Evolutionary conservation across 2,329 filamentous ascomycete species (phyloP), one percentile per base, ranked within the genome.

Genomic region (Pseudocercospora musae): DNA sequence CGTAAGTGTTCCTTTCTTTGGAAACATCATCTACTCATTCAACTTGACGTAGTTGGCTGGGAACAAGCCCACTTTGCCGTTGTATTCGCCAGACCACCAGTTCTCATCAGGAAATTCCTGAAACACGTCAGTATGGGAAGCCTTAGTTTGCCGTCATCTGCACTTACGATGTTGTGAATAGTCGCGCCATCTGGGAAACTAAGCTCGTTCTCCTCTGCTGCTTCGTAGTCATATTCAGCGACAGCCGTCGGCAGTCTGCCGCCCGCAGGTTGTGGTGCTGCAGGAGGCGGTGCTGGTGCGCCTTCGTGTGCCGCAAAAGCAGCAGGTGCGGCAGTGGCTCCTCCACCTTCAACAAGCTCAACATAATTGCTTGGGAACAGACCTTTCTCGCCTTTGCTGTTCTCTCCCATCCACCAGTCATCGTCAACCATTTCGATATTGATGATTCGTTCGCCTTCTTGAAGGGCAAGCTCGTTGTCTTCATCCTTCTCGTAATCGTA

Each of bases 401-500:
- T 99, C 68, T 89, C 91, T 48, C 96, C 95, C 85, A 96, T 90
- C 95, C 95, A 99, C 95, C 95, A 99, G 75, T 99, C 94, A 57
- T 96, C 90, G 70, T 98, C 95, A 1, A 99, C 92, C 90, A 96
- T 96, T 66, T 98, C 92, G 71, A 99, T 96, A 74, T 96, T 89
- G 23, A 85, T 92, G 40, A 99, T 89, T 67, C 88, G 86, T 71
- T 97, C 91, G 66, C 93, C 93, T 78, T 99, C 95, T 25, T 85
- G 83, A 18, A 99, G 84, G 68, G 96, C 92, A 61, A 99, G 86
- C 78, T 99, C 95, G 72, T 99, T 99, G 69, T 96, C 93, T 77
- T 99, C 95, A 0, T 92, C 92, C 79, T 96, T 97, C 72, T 97
- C 94, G 74, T 99, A 99, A 75, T 99, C 95, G 75, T 95, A 99